Percentiles rank a stretch among this genome's conserved stretches.
These are phyloP conservation scores for Spencermartinsiella europaea DNA, from an alignment of 805 yeast genomes.

Conservation along the genomic window DNA sequence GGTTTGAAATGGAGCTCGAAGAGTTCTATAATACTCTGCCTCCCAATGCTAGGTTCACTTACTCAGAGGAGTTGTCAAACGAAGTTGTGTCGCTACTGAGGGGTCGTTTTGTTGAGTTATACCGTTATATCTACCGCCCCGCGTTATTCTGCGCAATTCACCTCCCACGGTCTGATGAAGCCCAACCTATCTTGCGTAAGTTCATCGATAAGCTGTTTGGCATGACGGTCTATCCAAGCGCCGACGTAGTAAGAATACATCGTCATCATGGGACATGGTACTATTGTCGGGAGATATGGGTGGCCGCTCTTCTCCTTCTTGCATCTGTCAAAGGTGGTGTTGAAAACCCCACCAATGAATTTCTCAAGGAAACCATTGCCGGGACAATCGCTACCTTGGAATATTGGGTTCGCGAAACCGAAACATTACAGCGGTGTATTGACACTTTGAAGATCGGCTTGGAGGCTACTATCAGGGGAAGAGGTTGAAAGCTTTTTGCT, in stretches of 20 bases:
- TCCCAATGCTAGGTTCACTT: slow-evolving; percentile 13
- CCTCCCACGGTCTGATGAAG: slow-evolving; percentile 5
- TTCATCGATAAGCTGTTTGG: slow-evolving; percentile 15
- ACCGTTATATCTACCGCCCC: slow-evolving; percentile 16
- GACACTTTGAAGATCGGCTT: background rate
- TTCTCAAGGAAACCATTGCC: background rate
- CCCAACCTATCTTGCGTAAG: slow-evolving; percentile 9
- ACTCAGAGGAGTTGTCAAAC: slow-evolving; percentile 10
- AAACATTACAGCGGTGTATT: background rate
- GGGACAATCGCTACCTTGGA: background rate
- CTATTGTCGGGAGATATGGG: slow-evolving; percentile 12
- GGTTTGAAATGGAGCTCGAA: slow-evolving; percentile 13
- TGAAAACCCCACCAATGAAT: background rate
- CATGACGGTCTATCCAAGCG: slow-evolving; percentile 8
- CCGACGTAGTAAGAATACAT: slow-evolving; percentile 11
- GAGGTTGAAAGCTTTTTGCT: too few species aligned
- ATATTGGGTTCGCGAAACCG: background rate
- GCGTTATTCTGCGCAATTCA: slow-evolving; percentile 16
- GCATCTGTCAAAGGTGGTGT: slow-evolving; percentile 15
- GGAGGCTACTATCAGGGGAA: background rate
- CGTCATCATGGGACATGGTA: slow-evolving; percentile 19
- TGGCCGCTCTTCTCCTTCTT: slow-evolving; percentile 10
- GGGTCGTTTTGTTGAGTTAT: slow-evolving; percentile 15
- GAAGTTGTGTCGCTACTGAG: slow-evolving; percentile 12
- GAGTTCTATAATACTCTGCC: slow-evolving; percentile 17